Percentiles rank a stretch among this genome's conserved stretches.
Evolutionary conservation across 108 stramenopile species (phyloP).

Genomic region (Hondaea fermentalgiana): DNA sequence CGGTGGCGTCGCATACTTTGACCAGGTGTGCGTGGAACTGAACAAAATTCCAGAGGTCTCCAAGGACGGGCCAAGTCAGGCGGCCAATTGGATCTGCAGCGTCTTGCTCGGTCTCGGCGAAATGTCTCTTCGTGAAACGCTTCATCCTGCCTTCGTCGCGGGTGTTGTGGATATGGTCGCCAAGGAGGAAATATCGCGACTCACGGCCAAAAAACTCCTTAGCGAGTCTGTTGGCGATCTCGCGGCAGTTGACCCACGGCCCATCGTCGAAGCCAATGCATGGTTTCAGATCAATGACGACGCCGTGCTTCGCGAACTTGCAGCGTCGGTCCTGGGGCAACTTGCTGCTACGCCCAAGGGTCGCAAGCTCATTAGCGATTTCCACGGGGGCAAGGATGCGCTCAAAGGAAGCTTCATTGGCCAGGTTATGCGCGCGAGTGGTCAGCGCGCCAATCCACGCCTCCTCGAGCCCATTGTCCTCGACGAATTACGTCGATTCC

Average conservation of each 20-base stretch:
- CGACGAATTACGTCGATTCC: not conserved
- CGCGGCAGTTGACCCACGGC: not conserved
- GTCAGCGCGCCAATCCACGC: not conserved
- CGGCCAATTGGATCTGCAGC: conserved; percentile 33
- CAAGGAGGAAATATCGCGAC: not conserved
- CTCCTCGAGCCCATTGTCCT: not conserved
- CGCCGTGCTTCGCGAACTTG: not conserved
- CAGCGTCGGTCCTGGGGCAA: not conserved
- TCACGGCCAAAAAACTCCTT: not conserved
- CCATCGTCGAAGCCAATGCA: not conserved
- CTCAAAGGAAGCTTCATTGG: not conserved
- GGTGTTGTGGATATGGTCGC: not conserved
- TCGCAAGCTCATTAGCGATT: not conserved
- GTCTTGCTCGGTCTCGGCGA: conserved; percentile 1
- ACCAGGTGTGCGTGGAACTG: not conserved
- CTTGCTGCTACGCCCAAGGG: not conserved
- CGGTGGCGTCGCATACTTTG: conserved; percentile 30
- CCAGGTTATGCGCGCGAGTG: not conserved
- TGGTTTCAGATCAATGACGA: not conserved
- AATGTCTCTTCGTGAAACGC: not conserved
- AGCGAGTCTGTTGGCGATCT: not conserved
- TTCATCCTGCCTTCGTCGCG: not conserved
- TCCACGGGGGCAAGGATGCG: not conserved
- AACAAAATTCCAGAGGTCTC: not conserved
- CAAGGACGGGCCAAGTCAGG: conserved; percentile 18